phyloP scores from a whole-genome alignment of 192 early-diverging fungal species.

The Umbelopsis vinacea region DNA sequence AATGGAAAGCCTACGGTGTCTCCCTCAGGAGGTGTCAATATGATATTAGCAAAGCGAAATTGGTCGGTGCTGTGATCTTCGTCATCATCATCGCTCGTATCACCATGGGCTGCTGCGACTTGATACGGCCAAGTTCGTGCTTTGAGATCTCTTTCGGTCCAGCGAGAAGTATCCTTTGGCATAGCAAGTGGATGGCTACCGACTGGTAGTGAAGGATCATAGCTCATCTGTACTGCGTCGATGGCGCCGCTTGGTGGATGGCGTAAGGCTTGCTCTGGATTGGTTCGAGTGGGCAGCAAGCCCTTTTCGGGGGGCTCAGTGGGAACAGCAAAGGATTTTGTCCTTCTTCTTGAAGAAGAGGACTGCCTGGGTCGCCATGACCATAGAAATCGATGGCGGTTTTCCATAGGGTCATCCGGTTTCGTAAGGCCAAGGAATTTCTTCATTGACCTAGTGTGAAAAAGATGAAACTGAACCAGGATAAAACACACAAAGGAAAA shows the following conservation, averaged over 20 bases:
- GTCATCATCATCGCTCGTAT: slow-evolving; percentile 1
- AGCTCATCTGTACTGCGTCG: not conserved
- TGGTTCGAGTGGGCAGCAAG: not conserved
- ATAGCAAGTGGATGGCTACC: not conserved
- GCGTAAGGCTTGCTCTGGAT: not conserved
- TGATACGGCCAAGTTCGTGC: slow-evolving; percentile 9
- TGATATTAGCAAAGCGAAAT: not conserved
- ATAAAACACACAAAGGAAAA: too few species aligned
- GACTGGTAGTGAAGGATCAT: not conserved
- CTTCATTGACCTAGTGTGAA: not conserved
- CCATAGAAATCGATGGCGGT: not conserved
- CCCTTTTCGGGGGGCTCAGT: not conserved
- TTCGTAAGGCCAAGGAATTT: slow-evolving; percentile 4
- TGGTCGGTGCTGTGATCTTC: not conserved
- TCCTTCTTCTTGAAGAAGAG: not conserved
- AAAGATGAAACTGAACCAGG: not conserved
- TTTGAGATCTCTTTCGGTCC: slow-evolving; percentile 7
- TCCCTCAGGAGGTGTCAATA: not conserved
- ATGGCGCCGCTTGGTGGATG: not conserved
- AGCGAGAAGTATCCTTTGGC: not conserved
- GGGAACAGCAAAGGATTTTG: not conserved
- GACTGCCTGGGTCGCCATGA: not conserved
- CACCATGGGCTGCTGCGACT: not conserved
- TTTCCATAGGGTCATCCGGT: not conserved
- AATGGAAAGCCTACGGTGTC: not conserved